phyloP scores from a whole-genome alignment of 139 green algal species.

The Micractinium conductrix region DNA sequence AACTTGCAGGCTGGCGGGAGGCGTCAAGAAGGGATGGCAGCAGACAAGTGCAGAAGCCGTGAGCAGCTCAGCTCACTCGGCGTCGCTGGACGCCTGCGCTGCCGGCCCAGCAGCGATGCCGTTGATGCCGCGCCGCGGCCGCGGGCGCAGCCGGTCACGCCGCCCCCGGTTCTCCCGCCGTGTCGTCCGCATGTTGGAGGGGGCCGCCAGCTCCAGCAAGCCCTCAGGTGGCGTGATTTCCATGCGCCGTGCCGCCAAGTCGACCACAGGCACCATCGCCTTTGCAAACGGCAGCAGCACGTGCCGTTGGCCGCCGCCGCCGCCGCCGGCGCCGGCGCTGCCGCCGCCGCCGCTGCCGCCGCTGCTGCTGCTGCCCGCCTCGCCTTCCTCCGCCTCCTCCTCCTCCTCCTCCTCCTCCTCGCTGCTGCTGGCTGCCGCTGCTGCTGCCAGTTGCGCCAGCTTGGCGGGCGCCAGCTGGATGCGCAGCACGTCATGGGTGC shows the following conservation, averaged over 20 bases:
- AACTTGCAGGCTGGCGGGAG: too few relatives aligned
- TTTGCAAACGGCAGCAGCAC: conserved; percentile 60
- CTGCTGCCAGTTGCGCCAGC: conserved; percentile 17
- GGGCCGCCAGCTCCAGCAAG: conserved; percentile 48
- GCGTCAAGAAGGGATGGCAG: too few relatives aligned
- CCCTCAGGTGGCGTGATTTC: conserved; percentile 45
- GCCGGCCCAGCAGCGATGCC: too few relatives aligned
- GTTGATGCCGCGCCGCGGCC: not conserved
- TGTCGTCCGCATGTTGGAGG: not conserved
- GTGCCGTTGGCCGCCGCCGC: not conserved
- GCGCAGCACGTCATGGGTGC: conserved; percentile 55
- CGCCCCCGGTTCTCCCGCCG: conserved; percentile 26
- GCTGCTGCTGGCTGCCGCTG: not conserved
- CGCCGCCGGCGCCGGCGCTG: not conserved
- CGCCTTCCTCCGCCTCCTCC: not conserved
- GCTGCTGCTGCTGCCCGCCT: not conserved
- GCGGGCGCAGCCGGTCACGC: conserved; percentile 3
- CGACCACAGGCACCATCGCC: conserved; percentile 53
- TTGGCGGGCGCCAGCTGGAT: conserved; percentile 36
- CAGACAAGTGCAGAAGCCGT: too few relatives aligned
- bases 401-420: not conserved
- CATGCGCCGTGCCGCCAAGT: conserved; percentile 36
- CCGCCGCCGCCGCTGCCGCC: not conserved
- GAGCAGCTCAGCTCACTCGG: too few relatives aligned
- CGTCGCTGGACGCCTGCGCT: too few relatives aligned